These are phyloP conservation scores for Geosmithia flava DNA, from an alignment of 2,329 filamentous ascomycete genomes.

Conservation along the genomic window DNA sequence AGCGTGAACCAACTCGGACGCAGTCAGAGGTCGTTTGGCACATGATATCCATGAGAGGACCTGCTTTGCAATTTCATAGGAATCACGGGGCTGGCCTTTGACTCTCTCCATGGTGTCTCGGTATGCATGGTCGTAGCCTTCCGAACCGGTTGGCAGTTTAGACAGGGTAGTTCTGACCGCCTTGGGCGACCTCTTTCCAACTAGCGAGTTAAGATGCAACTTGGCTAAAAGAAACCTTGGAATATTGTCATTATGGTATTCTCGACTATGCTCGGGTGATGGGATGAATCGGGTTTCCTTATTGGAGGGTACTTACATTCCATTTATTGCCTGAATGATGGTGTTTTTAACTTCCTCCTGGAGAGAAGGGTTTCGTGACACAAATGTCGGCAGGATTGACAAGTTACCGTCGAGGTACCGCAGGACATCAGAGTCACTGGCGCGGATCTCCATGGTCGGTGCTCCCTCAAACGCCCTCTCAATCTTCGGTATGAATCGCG, in stretches of 20 bases:
- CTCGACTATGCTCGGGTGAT: no score
- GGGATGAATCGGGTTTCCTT: neutral
- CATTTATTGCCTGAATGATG: slow-evolving; percentile 1
- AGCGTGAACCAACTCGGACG: slow-evolving; percentile 25
- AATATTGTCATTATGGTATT: neutral
- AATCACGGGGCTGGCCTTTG: slow-evolving; percentile 17
- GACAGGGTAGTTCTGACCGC: slow-evolving; percentile 17
- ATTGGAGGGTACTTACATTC: slow-evolving; percentile 2
- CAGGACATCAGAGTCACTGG: slow-evolving; percentile 4
- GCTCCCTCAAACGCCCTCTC: neutral
- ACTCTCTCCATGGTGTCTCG: slow-evolving; percentile 27
- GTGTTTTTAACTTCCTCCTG: slow-evolving; percentile 4
- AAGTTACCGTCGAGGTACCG: slow-evolving; percentile 5
- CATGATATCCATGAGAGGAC: slow-evolving; percentile 26
- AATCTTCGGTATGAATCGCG: slow-evolving; percentile 5
- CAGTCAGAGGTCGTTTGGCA: slow-evolving; percentile 18
- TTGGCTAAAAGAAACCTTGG: slow-evolving; percentile 7
- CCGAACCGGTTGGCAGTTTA: slow-evolving; percentile 14
- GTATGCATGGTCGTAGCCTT: slow-evolving; percentile 25
- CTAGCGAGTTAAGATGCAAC: slow-evolving; percentile 8
- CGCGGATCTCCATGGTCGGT: slow-evolving; percentile 2
- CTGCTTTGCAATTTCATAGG: slow-evolving; percentile 21
- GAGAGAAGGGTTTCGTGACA: neutral
- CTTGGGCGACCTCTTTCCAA: slow-evolving; percentile 12
- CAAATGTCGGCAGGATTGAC: neutral